These are phyloP conservation scores for Boletus huronensis DNA, from an alignment of 768 basidiomycete species.

Conservation along the genomic window DNA sequence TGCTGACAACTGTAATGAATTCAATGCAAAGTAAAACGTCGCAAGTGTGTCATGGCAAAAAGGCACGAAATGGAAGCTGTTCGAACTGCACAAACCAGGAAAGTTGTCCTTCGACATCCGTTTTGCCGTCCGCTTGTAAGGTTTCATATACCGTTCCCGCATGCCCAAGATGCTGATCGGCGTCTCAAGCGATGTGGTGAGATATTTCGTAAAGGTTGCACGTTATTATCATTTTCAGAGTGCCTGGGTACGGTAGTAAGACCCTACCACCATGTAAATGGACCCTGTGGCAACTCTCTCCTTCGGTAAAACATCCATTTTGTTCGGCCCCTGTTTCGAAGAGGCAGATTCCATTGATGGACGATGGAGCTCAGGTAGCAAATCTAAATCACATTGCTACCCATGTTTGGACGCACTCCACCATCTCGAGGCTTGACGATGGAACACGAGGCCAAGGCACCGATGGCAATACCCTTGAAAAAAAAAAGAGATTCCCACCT, in stretches of 20 bases:
- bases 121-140: slow-evolving; percentile 1
- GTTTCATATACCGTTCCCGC: background rate
- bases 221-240: slow-evolving; percentile 12
- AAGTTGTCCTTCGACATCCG: background rate
- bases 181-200: slow-evolving; percentile 5
- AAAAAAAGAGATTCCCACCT: slow-evolving; percentile 16
- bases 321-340: slow-evolving; percentile 12
- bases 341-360: background rate
- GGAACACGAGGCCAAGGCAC: background rate
- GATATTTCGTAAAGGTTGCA: slow-evolving; percentile 13
- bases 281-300: slow-evolving; percentile 20
- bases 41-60: background rate
- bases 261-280: slow-evolving; percentile 8
- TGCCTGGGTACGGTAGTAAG: slow-evolving; percentile 13
- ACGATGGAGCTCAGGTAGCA: background rate
- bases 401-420: background rate
- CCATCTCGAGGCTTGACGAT: background rate
- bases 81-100: background rate
- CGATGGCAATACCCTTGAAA: background rate
- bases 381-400: background rate
- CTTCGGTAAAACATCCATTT: background rate
- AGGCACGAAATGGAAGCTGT: background rate
- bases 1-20: background rate
- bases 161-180: slow-evolving; percentile 11
- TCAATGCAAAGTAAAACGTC: slow-evolving; percentile 5